Conservation (phyloP, 257 asterid genomes). For the Hygrophila difformis region DNA sequence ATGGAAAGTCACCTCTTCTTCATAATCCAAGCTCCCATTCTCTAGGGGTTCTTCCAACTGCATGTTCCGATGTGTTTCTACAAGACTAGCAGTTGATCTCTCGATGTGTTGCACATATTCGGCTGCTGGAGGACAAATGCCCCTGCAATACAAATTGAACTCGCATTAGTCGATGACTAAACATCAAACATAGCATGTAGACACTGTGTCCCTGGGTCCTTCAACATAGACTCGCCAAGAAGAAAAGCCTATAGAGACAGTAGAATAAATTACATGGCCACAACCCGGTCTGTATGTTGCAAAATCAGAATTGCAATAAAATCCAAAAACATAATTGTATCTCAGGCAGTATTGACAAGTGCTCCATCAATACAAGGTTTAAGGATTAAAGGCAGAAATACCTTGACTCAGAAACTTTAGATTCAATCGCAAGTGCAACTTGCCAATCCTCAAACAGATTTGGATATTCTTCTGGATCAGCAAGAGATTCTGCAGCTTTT, state of each 20-base stretch:
- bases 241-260: too few species aligned
- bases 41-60: slow-evolving; percentile 60
- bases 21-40: slow-evolving; percentile 79
- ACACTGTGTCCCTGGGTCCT: too few species aligned
- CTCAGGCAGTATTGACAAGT: neutral
- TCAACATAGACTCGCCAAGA: too few species aligned
- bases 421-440: slow-evolving; percentile 85
- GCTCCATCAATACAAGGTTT: slow-evolving; percentile 4
- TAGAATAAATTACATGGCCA: neutral
- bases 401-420: slow-evolving; percentile 64
- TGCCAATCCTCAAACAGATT: slow-evolving; percentile 98
- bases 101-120: slow-evolving; percentile 64
- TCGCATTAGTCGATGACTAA: slow-evolving; percentile 9
- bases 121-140: slow-evolving; percentile 60
- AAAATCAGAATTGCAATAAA: too few species aligned
- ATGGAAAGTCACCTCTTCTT: slow-evolving; percentile 36
- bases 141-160: slow-evolving; percentile 38
- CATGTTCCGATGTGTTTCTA: slow-evolving; percentile 69
- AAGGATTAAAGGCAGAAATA: neutral
- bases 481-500: slow-evolving; percentile 98
- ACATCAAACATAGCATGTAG: slow-evolving; percentile 6
- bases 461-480: slow-evolving; percentile 97
- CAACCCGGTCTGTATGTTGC: neutral
- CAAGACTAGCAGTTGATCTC: slow-evolving; percentile 79
- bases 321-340: neutral